phyloP scores from a whole-genome alignment of 495 filamentous ascomycete genomes.

The Penicillium odoratum region DNA sequence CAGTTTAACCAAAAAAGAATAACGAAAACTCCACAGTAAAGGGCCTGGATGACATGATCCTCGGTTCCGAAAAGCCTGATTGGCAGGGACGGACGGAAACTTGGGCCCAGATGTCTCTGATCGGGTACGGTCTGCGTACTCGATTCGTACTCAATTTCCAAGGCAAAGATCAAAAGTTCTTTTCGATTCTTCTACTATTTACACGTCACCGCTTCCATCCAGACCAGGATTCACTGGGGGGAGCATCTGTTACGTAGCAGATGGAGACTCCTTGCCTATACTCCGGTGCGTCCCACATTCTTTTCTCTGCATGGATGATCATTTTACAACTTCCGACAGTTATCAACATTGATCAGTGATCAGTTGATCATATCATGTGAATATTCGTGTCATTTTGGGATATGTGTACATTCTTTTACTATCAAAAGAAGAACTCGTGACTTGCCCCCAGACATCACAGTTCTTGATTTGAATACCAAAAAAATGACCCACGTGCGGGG shows the following conservation, averaged over 20 bases:
- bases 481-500: background rate
- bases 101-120: constrained; percentile 12
- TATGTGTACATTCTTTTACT: background rate
- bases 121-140: constrained; percentile 4
- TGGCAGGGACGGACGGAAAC: background rate
- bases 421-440: background rate
- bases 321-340: background rate
- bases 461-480: background rate
- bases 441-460: background rate
- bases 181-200: background rate
- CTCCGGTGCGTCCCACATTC: background rate
- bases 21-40: background rate
- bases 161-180: background rate
- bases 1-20: background rate
- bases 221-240: background rate
- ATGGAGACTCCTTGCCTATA: background rate
- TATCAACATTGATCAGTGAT: background rate
- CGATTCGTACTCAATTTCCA: constrained; percentile 1
- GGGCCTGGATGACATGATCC: constrained; percentile 11
- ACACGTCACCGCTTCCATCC: background rate
- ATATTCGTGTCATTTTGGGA: background rate
- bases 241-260: background rate
- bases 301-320: background rate
- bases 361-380: background rate
- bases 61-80: background rate